phyloP scores from a whole-genome alignment of 306 rosid genomes.

The Dalbergia cultrata region DNA sequence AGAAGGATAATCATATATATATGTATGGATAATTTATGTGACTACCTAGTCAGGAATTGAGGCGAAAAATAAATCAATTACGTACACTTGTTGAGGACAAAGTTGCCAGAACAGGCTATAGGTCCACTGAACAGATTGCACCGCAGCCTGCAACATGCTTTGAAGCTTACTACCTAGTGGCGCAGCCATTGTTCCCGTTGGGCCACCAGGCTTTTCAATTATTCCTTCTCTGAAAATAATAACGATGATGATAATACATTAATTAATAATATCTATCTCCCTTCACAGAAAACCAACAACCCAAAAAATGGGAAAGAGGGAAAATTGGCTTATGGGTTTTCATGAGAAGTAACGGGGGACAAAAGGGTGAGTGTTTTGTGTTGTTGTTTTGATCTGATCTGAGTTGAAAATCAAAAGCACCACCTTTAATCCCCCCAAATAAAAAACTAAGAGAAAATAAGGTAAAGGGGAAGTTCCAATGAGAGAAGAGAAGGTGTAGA shows the following conservation, averaged over 20 bases:
- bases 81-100: slow-evolving; percentile 85
- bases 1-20: not conserved
- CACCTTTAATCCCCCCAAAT: not conserved
- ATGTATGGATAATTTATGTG: not conserved
- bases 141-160: slow-evolving; percentile 80
- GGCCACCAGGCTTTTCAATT: slow-evolving; percentile 24
- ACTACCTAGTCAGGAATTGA: not conserved
- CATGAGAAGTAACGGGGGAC: slow-evolving; percentile 30
- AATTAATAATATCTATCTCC: slow-evolving; percentile 14
- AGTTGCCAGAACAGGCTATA: slow-evolving; percentile 93
- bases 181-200: slow-evolving; percentile 57
- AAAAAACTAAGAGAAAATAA: slow-evolving; percentile 12
- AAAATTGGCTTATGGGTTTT: slow-evolving; percentile 41
- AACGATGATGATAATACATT: not conserved
- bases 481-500: slow-evolving; percentile 21
- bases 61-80: not conserved
- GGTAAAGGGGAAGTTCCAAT: not conserved
- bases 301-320: slow-evolving; percentile 16
- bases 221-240: slow-evolving; percentile 26
- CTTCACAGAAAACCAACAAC: not conserved
- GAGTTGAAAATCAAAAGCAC: slow-evolving; percentile 51
- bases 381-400: slow-evolving; percentile 4
- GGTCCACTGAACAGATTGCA: slow-evolving; percentile 99
- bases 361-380: slow-evolving; percentile 3
- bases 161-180: slow-evolving; percentile 65